Base-by-base conservation (phyloP, 179 eudicot genomes). In the Nepenthes alata region DNA sequence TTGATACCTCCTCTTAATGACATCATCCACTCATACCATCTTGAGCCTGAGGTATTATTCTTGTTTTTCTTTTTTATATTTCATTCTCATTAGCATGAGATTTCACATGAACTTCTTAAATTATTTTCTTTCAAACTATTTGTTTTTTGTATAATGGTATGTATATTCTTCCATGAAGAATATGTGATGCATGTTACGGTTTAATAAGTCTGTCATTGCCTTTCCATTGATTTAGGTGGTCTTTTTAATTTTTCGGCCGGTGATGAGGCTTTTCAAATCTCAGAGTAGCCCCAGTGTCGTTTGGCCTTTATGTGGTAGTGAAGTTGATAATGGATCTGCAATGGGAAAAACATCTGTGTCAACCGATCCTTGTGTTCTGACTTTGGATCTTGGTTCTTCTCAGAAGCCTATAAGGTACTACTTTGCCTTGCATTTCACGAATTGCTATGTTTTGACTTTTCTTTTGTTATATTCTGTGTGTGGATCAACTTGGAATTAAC, bases 181-280 rank as follows among this genome's bases (percentile, higher is more conserved):
- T 25, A 25, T 25, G 25, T 25, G 25, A 25, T 25, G 25, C 25
- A 25, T 25, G 25, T 25, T 25, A 25, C 1, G 25, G 25, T 25
- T 25, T 25, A 25, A 25, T 25, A 25, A 1, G 25, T 25, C 25
- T 25, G 25, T 25, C 25, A 25, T 34, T 48, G 51, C 15, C 53
- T 8, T 34, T 60, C 47, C 58, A 25, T 44, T 60, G 12, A 53
- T 41, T 15, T 67, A 94, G 99, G 99, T 87, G 69, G 95, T 82
- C n/a, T 94, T 94, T 63, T 68, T 94, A 67, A 87, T 94, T 61
- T 94, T 80, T 73, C 87, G 99, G 48, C 97, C 97, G 55, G 94
- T 94, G 56, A 85, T 94, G 99, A 90, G 95, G 82, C 97, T 94
- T 53, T 94, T 83, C 71, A 82, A 74, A 76, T 75, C 79, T 74